Evolutionary conservation across 306 rosid genomes (phyloP).

Genomic region (Dicorynia guianensis): DNA sequence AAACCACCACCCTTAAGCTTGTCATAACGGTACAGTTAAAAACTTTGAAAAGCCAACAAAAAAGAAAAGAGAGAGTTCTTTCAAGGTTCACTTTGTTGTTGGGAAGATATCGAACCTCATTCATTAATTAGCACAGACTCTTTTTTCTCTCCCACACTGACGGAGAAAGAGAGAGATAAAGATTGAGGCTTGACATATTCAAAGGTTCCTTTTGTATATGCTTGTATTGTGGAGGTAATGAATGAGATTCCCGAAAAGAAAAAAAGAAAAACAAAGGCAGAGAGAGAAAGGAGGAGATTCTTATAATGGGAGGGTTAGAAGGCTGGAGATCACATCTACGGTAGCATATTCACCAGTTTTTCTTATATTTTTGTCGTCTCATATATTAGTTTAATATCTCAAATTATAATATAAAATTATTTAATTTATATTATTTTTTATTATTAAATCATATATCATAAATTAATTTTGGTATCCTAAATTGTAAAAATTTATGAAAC

Average conservation of each 20-base stretch:
- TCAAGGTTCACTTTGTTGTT: conserved; percentile 44
- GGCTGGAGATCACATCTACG: conserved; percentile 69
- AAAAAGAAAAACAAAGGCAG: conserved; percentile 44
- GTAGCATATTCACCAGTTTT: conserved; percentile 44
- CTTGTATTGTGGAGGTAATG: conserved; percentile 68
- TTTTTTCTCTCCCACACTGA: conserved; percentile 36
- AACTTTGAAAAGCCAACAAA: conserved; percentile 23
- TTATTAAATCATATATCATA: too few relatives aligned
- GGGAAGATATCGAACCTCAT: conserved; percentile 44
- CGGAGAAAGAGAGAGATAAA: conserved; percentile 41
- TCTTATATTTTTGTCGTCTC: too few relatives aligned
- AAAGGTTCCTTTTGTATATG: conserved; percentile 67
- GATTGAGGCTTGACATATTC: conserved; percentile 69
- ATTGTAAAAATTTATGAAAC: too few relatives aligned
- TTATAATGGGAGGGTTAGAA: conserved; percentile 49
- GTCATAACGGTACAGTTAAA: conserved; percentile 3
- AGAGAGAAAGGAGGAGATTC: conserved; percentile 46
- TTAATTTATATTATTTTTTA: too few relatives aligned
- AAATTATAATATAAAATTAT: too few relatives aligned
- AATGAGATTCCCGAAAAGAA: conserved; percentile 72
- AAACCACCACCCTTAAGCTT: conserved; percentile 34
- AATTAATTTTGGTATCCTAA: too few relatives aligned
- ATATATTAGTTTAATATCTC: too few relatives aligned
- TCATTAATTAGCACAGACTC: conserved; percentile 43
- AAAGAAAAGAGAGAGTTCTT: conserved; percentile 38